These are phyloP conservation scores for Wickerhamomyces sydowiorum DNA, from an alignment of 805 yeast species.

Conservation along the genomic window DNA sequence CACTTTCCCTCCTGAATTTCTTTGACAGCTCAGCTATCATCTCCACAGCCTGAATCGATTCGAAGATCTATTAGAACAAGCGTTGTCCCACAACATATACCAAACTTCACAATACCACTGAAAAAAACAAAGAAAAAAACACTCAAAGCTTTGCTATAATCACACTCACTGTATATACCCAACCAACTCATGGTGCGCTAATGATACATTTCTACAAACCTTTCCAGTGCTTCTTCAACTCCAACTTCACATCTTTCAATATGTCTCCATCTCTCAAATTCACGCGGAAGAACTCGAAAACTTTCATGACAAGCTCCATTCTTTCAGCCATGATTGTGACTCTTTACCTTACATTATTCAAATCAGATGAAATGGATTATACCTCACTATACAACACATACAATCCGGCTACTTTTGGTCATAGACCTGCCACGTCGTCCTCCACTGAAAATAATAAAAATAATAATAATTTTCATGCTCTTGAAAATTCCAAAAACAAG, in stretches of 20 bases:
- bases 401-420: background rate
- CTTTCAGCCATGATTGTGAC: background rate
- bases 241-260: background rate
- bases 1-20: no score
- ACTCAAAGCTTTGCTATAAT: background rate
- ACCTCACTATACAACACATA: background rate
- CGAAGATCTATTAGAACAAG: no score
- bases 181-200: background rate
- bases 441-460: conserved; percentile 20
- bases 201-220: background rate
- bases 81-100: no score
- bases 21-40: no score
- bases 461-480: conserved; percentile 59
- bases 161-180: background rate
- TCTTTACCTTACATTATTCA: background rate
- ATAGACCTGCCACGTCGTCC: background rate
- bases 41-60: no score
- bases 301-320: background rate
- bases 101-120: background rate
- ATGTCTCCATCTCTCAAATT: background rate
- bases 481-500: conserved; percentile 39
- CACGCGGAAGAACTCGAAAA: background rate
- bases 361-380: background rate
- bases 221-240: background rate
- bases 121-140: background rate